Percentiles rank a stretch among this genome's conserved stretches.
Evolutionary conservation across 1,284 basidiomycete species (phyloP).

Genomic region (Cryptococcus jaspeensis): DNA sequence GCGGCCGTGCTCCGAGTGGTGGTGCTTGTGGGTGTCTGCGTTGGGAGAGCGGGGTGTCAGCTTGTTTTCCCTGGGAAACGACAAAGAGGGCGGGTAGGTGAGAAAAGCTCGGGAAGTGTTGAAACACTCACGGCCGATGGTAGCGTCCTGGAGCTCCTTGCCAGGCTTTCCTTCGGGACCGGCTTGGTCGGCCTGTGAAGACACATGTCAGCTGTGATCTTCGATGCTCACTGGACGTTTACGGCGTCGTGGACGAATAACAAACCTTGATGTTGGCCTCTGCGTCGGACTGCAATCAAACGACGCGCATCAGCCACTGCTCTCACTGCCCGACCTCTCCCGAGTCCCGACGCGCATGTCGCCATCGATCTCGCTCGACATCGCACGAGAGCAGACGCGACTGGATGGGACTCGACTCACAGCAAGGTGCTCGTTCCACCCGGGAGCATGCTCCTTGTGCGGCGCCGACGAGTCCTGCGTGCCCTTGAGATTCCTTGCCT

Average conservation of each 20-base stretch:
- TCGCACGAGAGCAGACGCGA: background rate
- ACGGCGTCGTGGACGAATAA: background rate
- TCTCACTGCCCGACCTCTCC: too few species aligned
- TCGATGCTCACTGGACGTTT: background rate
- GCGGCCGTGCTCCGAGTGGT: slow-evolving; percentile 19
- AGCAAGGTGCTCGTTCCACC: slow-evolving; percentile 48
- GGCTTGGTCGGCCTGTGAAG: slow-evolving; percentile 34
- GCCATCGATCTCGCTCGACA: background rate
- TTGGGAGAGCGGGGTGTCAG: background rate
- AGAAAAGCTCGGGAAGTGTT: background rate
- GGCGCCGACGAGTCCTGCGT: slow-evolving; percentile 32
- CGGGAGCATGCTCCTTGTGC: slow-evolving; percentile 41
- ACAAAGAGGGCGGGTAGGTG: too few species aligned
- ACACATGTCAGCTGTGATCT: background rate
- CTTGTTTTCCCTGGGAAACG: background rate
- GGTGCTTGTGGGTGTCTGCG: slow-evolving; percentile 36
- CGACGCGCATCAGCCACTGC: too few species aligned
- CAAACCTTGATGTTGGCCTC: slow-evolving; percentile 44
- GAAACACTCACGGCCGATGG: slow-evolving; percentile 33
- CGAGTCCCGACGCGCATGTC: slow-evolving; percentile 2
- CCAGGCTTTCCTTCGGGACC: slow-evolving; percentile 28
- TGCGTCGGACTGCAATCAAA: slow-evolving; percentile 33
- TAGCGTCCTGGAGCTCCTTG: slow-evolving; percentile 41
- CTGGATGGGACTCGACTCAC: slow-evolving; percentile 25
- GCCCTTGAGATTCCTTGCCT: slow-evolving; percentile 38